A percentile compares a stretch with the other conserved stretches of the same genome.
These are phyloP conservation scores for Phytopythium litorale DNA, from an alignment of 352 stramenopile species.

Conservation along the genomic window DNA sequence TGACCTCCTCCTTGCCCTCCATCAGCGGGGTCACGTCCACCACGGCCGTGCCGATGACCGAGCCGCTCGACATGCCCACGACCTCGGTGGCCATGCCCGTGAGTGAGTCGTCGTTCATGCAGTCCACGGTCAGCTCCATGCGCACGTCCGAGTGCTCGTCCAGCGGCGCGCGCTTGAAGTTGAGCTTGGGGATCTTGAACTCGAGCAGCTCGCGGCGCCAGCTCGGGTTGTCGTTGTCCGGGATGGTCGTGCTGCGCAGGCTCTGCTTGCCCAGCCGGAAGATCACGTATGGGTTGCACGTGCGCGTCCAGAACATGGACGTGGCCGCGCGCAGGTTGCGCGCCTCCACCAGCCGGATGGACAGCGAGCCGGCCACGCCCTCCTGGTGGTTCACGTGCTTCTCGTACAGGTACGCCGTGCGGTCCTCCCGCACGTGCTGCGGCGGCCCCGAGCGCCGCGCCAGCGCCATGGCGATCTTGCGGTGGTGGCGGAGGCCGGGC, in stretches of 20 bases:
- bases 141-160: constrained; percentile 69
- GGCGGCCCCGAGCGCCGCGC: constrained; percentile 9
- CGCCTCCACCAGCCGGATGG: constrained; percentile 66
- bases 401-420: constrained; percentile 67
- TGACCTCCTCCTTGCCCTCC: constrained; percentile 74
- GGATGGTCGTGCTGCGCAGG: constrained; percentile 63
- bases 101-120: constrained; percentile 81
- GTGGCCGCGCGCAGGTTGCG: constrained; percentile 61
- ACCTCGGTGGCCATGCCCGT: constrained; percentile 72
- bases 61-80: constrained; percentile 74
- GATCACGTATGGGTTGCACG: constrained; percentile 84
- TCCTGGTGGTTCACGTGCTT: constrained; percentile 79
- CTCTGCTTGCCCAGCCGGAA: constrained; percentile 75
- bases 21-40: constrained; percentile 70
- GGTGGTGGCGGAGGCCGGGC: no score
- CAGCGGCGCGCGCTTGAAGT: constrained; percentile 48
- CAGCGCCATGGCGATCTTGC: constrained; percentile 15
- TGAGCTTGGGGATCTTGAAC: constrained; percentile 73
- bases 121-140: constrained; percentile 70
- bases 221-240: constrained; percentile 65
- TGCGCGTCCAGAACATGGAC: constrained; percentile 82
- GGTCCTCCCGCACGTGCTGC: constrained; percentile 31
- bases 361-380: constrained; percentile 62
- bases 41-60: constrained; percentile 63
- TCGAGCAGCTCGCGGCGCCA: constrained; percentile 72